phyloP scores from a whole-genome alignment of 129 eudicot genomes.

The Flaveria brownii region DNA sequence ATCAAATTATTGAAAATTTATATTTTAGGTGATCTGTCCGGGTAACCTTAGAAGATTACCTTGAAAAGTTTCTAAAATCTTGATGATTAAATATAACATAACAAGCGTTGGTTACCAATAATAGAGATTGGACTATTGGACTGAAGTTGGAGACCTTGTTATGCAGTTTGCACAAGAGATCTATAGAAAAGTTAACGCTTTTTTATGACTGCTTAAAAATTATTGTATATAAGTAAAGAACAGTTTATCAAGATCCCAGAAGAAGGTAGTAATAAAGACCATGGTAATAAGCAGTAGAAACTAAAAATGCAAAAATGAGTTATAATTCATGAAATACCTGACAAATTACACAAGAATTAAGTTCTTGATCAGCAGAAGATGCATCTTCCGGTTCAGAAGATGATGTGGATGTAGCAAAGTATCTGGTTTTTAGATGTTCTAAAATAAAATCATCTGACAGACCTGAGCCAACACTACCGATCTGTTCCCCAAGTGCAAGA shows the following conservation, averaged over 20 bases:
- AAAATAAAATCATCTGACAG: slow-evolving; percentile 63
- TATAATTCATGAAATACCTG: slow-evolving; percentile 49
- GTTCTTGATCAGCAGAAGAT: slow-evolving; percentile 48
- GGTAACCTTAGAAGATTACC: neutral
- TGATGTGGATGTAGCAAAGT: slow-evolving; percentile 39
- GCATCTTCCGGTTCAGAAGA: slow-evolving; percentile 44
- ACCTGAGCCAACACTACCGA: slow-evolving; percentile 79
- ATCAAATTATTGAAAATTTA: neutral
- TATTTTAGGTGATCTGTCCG: neutral
- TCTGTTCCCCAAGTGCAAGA: slow-evolving; percentile 94
- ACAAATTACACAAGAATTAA: slow-evolving; percentile 75
- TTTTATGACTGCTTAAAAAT: neutral
- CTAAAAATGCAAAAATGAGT: neutral
- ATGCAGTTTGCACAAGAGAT: slow-evolving; percentile 7
- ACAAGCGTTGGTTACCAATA: slow-evolving; percentile 1
- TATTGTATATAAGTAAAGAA: neutral
- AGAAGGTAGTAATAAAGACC: neutral
- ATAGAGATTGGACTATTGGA: neutral
- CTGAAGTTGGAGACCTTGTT: neutral
- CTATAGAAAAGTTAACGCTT: neutral
- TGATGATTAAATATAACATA: neutral
- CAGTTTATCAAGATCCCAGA: slow-evolving; percentile 6
- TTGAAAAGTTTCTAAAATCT: neutral
- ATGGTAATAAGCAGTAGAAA: slow-evolving; percentile 9
- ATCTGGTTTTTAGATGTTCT: slow-evolving; percentile 53